These are phyloP conservation scores for Anthostomella pinea DNA, from an alignment of 2,329 filamentous ascomycete genomes.

Conservation along the genomic window DNA sequence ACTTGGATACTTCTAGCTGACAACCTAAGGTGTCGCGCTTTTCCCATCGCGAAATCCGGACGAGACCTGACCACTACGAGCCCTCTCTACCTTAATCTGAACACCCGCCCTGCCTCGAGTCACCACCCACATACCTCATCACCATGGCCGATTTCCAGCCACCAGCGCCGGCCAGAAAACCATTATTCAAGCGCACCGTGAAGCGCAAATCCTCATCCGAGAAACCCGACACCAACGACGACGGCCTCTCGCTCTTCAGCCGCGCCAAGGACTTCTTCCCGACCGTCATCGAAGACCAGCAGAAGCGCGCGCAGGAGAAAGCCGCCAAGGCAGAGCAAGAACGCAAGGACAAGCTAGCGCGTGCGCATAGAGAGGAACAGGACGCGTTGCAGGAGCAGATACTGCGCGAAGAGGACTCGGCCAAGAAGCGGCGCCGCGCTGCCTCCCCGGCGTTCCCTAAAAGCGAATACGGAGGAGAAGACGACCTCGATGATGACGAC, in stretches of 20 bases:
- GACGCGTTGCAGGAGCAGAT: slow-evolving; percentile 8
- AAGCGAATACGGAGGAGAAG: slow-evolving; percentile 5
- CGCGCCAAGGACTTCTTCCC: slow-evolving; percentile 50
- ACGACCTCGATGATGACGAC: slow-evolving; percentile 5
- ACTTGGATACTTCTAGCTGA: no score
- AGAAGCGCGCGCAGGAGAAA: slow-evolving; percentile 27
- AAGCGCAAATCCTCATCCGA: slow-evolving; percentile 32
- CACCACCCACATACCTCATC: not conserved
- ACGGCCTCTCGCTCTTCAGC: slow-evolving; percentile 47
- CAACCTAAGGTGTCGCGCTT: no score
- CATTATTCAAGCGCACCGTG: slow-evolving; percentile 50
- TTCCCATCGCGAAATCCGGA: no score
- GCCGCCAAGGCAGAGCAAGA: slow-evolving; percentile 24
- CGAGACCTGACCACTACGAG: no score
- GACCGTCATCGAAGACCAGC: slow-evolving; percentile 40
- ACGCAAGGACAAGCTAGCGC: slow-evolving; percentile 18
- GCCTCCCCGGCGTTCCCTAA: slow-evolving; percentile 12
- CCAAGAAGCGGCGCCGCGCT: slow-evolving; percentile 25
- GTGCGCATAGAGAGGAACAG: slow-evolving; percentile 15
- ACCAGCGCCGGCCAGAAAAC: slow-evolving; percentile 30
- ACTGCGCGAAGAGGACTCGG: slow-evolving; percentile 10
- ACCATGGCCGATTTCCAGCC: slow-evolving; percentile 33
- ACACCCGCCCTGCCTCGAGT: no score
- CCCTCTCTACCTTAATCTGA: no score
- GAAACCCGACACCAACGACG: slow-evolving; percentile 32